A percentile compares a stretch with the other conserved stretches of the same genome.
phyloP scores from a whole-genome alignment of 2,329 filamentous ascomycete genomes.

The Epichloe sp. region DNA sequence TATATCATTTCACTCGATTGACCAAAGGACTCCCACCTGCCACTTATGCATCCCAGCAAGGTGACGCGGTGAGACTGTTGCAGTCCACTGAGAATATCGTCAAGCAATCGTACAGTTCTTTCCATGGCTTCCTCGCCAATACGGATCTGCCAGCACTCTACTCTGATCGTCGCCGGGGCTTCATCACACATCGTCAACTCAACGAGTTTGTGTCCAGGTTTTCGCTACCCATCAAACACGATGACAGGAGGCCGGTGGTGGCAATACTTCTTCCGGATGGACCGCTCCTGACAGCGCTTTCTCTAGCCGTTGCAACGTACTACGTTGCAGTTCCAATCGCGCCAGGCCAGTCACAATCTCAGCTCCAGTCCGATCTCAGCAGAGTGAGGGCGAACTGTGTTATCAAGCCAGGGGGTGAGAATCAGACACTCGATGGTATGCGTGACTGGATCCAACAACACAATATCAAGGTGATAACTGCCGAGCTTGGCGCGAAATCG shows the following conservation, averaged over 20 bases:
- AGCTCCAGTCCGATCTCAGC: conserved; percentile 9
- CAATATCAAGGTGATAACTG: not conserved
- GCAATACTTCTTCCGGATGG: conserved; percentile 9
- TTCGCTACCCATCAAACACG: not conserved
- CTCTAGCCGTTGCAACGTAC: conserved; percentile 9
- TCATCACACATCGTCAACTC: conserved; percentile 2
- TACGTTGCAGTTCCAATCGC: conserved; percentile 10
- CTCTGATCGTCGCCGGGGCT: not conserved
- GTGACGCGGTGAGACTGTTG: conserved; percentile 1
- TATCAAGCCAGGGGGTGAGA: not conserved
- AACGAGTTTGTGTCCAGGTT: conserved; percentile 1
- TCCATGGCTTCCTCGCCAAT: not conserved
- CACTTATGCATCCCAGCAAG: conserved; percentile 1
- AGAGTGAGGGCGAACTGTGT: not conserved
- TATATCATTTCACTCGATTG: conserved; percentile 3
- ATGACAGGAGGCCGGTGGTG: conserved; percentile 1
- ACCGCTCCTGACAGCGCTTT: conserved; percentile 9
- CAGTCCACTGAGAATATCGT: conserved; percentile 2
- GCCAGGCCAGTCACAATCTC: conserved; percentile 6
- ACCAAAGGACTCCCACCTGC: not conserved
- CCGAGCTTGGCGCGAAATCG: not conserved
- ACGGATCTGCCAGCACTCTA: not conserved
- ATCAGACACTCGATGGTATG: not conserved
- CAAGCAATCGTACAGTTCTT: conserved; percentile 1
- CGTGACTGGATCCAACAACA: not conserved